Evolutionary conservation across 2,329 filamentous ascomycete species (phyloP).

Genomic region (Fusarium oligoseptatum): DNA sequence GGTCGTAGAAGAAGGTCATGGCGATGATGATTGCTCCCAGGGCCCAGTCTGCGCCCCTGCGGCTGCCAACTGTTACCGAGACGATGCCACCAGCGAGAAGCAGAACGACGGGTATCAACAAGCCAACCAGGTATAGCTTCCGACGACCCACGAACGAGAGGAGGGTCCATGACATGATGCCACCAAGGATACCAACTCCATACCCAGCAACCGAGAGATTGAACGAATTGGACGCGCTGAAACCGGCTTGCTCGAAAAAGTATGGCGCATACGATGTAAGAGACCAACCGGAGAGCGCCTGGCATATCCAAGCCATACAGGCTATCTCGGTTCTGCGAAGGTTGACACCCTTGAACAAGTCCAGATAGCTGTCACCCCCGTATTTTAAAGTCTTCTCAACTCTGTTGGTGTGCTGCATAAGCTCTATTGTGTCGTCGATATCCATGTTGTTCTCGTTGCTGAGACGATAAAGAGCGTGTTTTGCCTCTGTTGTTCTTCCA

Average conservation of each 20-base stretch:
- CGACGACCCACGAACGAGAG: conserved; percentile 56
- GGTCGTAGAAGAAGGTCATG: conserved; percentile 56
- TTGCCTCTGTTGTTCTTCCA: conserved; percentile 50
- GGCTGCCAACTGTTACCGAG: conserved; percentile 49
- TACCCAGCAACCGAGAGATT: conserved; percentile 56
- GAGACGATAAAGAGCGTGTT: conserved; percentile 49
- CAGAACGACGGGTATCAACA: conserved; percentile 47
- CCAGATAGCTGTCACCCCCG: conserved; percentile 49
- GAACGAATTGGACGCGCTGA: conserved; percentile 53
- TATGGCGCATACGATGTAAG: conserved; percentile 49
- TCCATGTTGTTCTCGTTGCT: conserved; percentile 47
- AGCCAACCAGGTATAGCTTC: conserved; percentile 55
- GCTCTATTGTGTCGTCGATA: conserved; percentile 59
- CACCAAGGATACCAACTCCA: conserved; percentile 56
- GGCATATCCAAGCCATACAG: conserved; percentile 45
- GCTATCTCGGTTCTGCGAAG: conserved; percentile 47
- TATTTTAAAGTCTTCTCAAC: conserved; percentile 56
- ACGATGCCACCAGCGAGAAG: conserved; percentile 57
- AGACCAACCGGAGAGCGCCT: conserved; percentile 43
- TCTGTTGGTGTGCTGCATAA: conserved; percentile 58
- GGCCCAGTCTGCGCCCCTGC: conserved; percentile 49
- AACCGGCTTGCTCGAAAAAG: conserved; percentile 59
- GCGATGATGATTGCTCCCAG: conserved; percentile 55
- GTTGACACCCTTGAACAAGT: conserved; percentile 43
- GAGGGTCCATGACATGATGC: conserved; percentile 55